Base-by-base conservation (phyloP, 352 stramenopile genomes). In the Globisporangium nodosum region DNA sequence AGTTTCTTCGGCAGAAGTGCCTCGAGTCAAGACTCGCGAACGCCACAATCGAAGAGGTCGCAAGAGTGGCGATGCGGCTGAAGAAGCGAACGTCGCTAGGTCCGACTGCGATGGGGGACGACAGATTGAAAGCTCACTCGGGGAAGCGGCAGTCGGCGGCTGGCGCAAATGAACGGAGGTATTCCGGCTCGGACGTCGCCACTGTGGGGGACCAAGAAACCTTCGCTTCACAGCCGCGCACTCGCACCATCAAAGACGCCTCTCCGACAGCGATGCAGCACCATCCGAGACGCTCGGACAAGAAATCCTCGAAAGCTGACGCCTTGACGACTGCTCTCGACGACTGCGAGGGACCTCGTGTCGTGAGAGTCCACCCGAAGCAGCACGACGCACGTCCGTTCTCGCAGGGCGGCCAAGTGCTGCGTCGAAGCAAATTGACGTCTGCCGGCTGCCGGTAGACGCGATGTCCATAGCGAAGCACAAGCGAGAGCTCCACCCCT, bases 1-100 rank as follows among this genome's bases (percentile, higher is more conserved):
- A 88, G 58, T 72, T 81, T 33, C 75, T 90, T 18, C 70, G 80
- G 4, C 80, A 86, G 45, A 87, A 90, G 48, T 90, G 80, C 21
- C 58, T 88, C 35, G 78, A 90, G 64, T 85, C 72, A 11, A 66
- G 80, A 37, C 55, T 75, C 51, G 52, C 60, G n/a, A 54, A 73
- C 11, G 42, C 56, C 0, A 58, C 66, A 16, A 5, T 50, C 11
- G 39, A 52, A 37, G 43, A 68, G 30, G 47, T 50, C 0, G 15
- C 50, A 5, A 48, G 49, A 39, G 54, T 52, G 12, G 48, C 58
- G 9, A 67, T 60, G 58, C 45, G 53, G 43, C 50, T 65, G 55
- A 83, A 77, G 62, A 88, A 82, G 54, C 68, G 64, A 11, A 53
- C 55, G 24, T 68, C 67, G 4, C 37, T 69, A n/a, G 47, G 46